These are phyloP conservation scores for Pseudozyma flocculosa DNA, from an alignment of 1,284 basidiomycete genomes.

Conservation along the genomic window DNA sequence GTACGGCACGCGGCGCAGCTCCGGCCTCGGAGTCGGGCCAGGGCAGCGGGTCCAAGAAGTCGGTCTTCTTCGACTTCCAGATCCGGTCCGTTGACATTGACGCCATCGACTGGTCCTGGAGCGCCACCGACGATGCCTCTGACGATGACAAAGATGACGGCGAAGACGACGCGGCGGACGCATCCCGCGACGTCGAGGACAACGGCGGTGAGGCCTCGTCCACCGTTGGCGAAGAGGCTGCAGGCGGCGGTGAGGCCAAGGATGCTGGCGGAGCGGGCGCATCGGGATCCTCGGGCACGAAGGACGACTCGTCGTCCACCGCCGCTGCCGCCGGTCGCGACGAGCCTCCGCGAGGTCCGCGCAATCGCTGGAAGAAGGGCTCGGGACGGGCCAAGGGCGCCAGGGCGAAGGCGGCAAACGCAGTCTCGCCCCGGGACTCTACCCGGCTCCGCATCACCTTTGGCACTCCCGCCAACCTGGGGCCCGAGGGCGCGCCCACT, in stretches of 20 bases:
- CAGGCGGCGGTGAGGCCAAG: background rate
- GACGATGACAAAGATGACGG: conserved; percentile 4
- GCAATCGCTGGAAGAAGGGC: background rate
- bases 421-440: conserved; percentile 9
- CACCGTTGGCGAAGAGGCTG: background rate
- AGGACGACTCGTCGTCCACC: too few relatives aligned
- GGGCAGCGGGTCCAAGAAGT: conserved; percentile 2
- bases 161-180: conserved; percentile 3
- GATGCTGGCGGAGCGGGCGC: too few relatives aligned
- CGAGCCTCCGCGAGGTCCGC: background rate
- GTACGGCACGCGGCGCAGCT: background rate
- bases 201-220: conserved; percentile 1
- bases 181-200: conserved; percentile 9
- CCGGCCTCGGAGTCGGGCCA: too few relatives aligned
- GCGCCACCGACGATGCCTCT: conserved; percentile 4
- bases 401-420: background rate
- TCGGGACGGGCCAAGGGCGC: background rate
- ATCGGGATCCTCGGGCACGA: too few relatives aligned
- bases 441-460: conserved; percentile 36
- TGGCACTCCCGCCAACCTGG: conserved; percentile 26
- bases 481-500: conserved; percentile 27
- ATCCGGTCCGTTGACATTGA: conserved; percentile 39
- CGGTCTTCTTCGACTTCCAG: conserved; percentile 28
- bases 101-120: conserved; percentile 43
- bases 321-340: too few relatives aligned